Evolutionary conservation across 345 rosid genomes (phyloP), one percentile per base, ranked within the genome.

Genomic region (Populus davidiana): DNA sequence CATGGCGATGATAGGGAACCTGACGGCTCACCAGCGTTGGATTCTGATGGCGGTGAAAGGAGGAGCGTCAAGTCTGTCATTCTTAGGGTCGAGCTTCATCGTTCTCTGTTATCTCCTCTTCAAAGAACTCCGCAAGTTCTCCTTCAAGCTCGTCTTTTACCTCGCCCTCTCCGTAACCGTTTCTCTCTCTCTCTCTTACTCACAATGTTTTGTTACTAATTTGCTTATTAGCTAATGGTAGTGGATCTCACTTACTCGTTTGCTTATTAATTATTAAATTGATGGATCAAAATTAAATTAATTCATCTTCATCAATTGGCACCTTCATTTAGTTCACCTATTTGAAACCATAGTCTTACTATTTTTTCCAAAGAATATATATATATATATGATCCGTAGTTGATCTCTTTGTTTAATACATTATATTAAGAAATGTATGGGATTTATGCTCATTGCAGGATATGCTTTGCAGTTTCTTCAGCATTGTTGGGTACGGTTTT

Each of bases 91-190:
- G 23, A 82, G 93, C 36, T 95, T 95, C 87, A 95, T 95, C 11
- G 99, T 95, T 1, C 89, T 89, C 36, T 95, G 99, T 86, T 95
- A 95, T 79, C 81, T 85, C 35, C 97, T 95, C 86, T 91, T 91
- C 91, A 90, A 89, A 78, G 97, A 95, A 77, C 98, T 95, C 49
- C 93, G 96, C 85, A 95, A 95, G 80, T 90, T 93, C 90, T 95
- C 99, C 79, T 93, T 95, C 90, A 95, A 95, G 90, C 99, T 95
- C 85, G 91, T 95, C 84, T 91, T 93, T 90, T 93, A 88, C 88
- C 99, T 95, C 38, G 95, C 98, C 62, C 91, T 93, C 81, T 90
- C 97, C 5, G 98, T 91, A 89, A 69, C 36, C 76, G 23, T n/a
- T 31, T 4, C 33, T 33, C 36, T 33, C 36, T n/a, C n/a, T 18